phyloP scores from a whole-genome alignment of 2,329 filamentous ascomycete species.

The Cucurbitaria berberidis region DNA sequence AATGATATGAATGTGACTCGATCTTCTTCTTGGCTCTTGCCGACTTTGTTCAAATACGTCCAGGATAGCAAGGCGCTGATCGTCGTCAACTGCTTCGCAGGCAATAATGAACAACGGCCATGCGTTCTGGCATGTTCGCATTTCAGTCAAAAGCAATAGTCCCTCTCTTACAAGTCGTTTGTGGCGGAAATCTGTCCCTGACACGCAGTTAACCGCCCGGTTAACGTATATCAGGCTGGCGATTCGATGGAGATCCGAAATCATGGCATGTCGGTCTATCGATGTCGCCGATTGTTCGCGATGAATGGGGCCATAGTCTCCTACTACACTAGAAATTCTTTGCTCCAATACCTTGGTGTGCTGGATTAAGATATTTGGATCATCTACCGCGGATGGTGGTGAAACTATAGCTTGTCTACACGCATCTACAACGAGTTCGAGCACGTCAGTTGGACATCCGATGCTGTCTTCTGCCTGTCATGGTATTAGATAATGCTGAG shows the following conservation, averaged over 20 bases:
- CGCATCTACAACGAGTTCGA: conserved; percentile 14
- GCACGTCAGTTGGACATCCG: conserved; percentile 18
- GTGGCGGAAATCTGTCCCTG: conserved; percentile 16
- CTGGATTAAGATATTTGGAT: conserved; percentile 6
- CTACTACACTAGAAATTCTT: conserved; percentile 9
- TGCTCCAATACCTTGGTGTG: conserved; percentile 14
- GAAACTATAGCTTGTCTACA: conserved; percentile 16
- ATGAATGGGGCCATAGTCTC: conserved; percentile 15
- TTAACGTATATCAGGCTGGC: conserved; percentile 21
- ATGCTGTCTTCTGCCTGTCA: conserved; percentile 12
- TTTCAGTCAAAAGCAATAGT: conserved; percentile 14
- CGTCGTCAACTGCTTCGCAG: conserved; percentile 16
- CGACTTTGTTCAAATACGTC: conserved; percentile 16
- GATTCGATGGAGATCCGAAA: conserved; percentile 16
- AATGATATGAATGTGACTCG: conserved; percentile 16
- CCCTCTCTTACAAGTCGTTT: conserved; percentile 18
- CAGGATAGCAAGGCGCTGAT: conserved; percentile 17
- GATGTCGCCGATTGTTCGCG: conserved; percentile 5
- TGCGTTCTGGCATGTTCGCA: conserved; percentile 18
- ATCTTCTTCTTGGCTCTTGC: conserved; percentile 16
- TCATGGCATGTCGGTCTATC: conserved; percentile 13
- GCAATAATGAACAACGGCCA: conserved; percentile 19
- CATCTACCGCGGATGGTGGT: conserved; percentile 3
- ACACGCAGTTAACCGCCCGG: conserved; percentile 13
- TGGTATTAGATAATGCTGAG: too few relatives aligned